A percentile compares a stretch with the other conserved stretches of the same genome.
Evolutionary conservation across 139 green algal species (phyloP).

Genomic region (Yamagishiella unicocca): DNA sequence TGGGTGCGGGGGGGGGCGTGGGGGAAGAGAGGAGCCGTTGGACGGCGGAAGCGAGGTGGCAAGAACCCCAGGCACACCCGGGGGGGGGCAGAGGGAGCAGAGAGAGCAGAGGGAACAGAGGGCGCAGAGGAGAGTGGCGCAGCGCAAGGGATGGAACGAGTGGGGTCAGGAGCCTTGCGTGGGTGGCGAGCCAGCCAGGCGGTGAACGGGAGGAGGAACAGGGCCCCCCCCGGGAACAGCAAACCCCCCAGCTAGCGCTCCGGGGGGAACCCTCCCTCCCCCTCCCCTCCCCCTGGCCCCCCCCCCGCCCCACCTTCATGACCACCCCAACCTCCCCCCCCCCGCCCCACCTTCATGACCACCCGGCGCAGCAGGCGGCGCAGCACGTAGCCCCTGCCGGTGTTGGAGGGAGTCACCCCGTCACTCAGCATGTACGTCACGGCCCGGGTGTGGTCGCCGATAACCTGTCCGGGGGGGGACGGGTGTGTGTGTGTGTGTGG

Average conservation of each 20-base stretch:
- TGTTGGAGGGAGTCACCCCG: constrained; percentile 90
- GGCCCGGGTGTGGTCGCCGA: constrained; percentile 88
- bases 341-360: constrained; percentile 80
- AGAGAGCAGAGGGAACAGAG: neutral
- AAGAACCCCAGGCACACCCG: no score
- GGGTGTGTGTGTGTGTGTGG: no score
- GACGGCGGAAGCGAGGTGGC: no score
- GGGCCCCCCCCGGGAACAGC: no score
- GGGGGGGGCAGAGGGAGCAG: neutral
- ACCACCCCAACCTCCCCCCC: constrained; percentile 61
- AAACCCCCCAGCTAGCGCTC: no score
- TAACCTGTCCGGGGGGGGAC: constrained; percentile 67
- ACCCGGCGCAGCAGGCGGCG: constrained; percentile 86
- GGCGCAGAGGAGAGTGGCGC: no score
- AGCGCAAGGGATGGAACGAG: no score
- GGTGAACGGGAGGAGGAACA: neutral
- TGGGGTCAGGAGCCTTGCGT: neutral
- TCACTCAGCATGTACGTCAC: constrained; percentile 90
- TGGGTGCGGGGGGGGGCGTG: no score
- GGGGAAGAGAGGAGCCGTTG: no score
- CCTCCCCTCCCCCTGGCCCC: neutral
- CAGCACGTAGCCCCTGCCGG: constrained; percentile 93
- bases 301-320: constrained; percentile 72
- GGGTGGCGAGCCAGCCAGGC: no score
- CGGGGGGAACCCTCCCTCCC: neutral